These are phyloP conservation scores for Metarhizium brunneum DNA, from an alignment of 2,329 filamentous ascomycete genomes.

Conservation along the genomic window DNA sequence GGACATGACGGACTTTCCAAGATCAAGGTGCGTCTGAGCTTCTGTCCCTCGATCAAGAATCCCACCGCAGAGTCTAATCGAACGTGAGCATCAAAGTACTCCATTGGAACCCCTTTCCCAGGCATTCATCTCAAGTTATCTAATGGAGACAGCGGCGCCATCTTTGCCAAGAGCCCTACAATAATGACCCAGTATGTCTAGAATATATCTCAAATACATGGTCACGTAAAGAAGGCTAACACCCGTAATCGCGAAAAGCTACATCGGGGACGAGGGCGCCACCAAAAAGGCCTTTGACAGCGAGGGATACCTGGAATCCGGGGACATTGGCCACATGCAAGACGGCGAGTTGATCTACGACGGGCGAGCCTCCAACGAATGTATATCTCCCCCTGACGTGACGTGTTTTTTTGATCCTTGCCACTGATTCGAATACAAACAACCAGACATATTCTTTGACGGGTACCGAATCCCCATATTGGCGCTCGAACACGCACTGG, in stretches of 20 bases:
- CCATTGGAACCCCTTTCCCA: conserved; percentile 1
- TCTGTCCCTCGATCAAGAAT: neutral
- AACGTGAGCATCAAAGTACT: neutral
- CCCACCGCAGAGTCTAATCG: neutral
- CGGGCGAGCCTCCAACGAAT: conserved; percentile 11
- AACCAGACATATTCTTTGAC: neutral
- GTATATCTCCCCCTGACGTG: conserved; percentile 7
- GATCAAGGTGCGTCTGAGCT: neutral
- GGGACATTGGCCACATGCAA: conserved; percentile 69
- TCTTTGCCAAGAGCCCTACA: conserved; percentile 9
- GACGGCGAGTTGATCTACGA: conserved; percentile 13
- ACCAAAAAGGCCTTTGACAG: conserved; percentile 67
- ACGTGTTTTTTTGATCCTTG: neutral
- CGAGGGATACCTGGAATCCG: conserved; percentile 88
- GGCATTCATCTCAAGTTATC: conserved; percentile 8
- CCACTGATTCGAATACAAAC: neutral
- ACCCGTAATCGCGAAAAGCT: conserved; percentile 4
- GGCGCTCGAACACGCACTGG: conserved; percentile 11
- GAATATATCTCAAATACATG: too few species aligned
- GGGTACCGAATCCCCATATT: conserved; percentile 7
- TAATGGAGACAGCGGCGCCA: conserved; percentile 11
- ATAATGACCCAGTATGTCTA: conserved; percentile 6
- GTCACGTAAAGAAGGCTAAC: too few species aligned
- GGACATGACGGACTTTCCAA: neutral
- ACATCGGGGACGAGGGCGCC: conserved; percentile 52